phyloP scores from a whole-genome alignment of 306 rosid species.

The Neltuma alba region DNA sequence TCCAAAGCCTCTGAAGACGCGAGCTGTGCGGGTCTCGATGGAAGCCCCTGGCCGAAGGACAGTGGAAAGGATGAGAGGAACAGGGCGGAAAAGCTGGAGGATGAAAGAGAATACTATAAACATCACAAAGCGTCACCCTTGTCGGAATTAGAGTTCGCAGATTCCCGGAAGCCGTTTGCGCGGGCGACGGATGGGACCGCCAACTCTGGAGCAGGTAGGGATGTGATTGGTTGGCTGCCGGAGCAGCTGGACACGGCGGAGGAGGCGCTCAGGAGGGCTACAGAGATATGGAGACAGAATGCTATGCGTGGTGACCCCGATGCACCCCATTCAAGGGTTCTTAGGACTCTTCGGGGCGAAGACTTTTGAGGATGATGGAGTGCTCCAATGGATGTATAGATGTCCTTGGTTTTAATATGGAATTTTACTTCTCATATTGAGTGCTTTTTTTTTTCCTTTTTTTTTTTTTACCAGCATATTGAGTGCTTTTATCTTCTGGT shows the following conservation, averaged over 20 bases:
- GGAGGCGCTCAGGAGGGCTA: conserved; percentile 66
- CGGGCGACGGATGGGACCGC: conserved; percentile 54
- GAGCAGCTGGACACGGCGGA: conserved; percentile 87
- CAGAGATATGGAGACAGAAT: conserved; percentile 61
- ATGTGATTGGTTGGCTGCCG: conserved; percentile 66
- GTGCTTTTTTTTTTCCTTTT: too few relatives aligned
- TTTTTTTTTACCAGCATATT: too few relatives aligned
- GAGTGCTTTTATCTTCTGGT: too few relatives aligned
- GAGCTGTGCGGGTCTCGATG: conserved; percentile 67
- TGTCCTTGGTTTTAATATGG: background rate
- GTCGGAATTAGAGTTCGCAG: conserved; percentile 66
- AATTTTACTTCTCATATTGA: background rate
- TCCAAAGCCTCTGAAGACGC: conserved; percentile 39
- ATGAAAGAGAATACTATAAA: conserved; percentile 48
- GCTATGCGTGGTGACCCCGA: conserved; percentile 80
- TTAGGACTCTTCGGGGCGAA: conserved; percentile 69
- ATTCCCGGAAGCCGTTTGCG: conserved; percentile 62
- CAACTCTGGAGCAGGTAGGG: conserved; percentile 32
- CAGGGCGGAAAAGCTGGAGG: conserved; percentile 33
- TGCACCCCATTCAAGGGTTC: conserved; percentile 68
- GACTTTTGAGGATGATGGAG: conserved; percentile 40
- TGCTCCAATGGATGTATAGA: background rate
- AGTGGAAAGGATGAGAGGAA: background rate
- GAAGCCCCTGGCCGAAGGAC: conserved; percentile 54
- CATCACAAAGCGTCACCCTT: conserved; percentile 80